phyloP scores from a whole-genome alignment of 306 rosid species.

The Lathyrus sativus region DNA sequence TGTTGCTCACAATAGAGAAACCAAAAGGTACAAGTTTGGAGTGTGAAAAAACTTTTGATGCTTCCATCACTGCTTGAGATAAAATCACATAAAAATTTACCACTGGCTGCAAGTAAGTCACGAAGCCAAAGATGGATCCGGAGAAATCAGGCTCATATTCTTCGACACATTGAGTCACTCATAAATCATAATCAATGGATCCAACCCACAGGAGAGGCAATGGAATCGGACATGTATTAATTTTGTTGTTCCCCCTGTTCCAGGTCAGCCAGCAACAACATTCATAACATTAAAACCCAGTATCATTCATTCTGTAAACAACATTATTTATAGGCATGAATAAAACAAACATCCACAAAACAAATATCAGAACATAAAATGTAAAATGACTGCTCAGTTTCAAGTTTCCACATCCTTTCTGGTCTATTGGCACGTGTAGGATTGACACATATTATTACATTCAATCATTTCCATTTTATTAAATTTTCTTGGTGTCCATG shows the following conservation, averaged over 20 bases:
- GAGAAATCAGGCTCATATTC: conserved; percentile 26
- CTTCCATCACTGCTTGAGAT: conserved; percentile 53
- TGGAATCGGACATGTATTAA: background rate
- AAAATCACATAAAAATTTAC: background rate
- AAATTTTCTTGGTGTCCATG: background rate
- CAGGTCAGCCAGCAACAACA: conserved; percentile 35
- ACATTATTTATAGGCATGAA: background rate
- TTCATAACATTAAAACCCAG: conserved; percentile 24
- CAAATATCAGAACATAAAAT: conserved; percentile 25
- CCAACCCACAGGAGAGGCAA: conserved; percentile 24
- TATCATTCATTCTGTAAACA: conserved; percentile 23
- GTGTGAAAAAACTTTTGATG: conserved; percentile 53
- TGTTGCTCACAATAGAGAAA: conserved; percentile 40
- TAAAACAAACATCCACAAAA: background rate
- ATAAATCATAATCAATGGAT: conserved; percentile 19
- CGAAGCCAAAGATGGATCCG: background rate
- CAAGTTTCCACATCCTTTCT: conserved; percentile 9
- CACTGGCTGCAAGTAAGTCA: background rate
- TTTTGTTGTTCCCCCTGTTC: conserved; percentile 16
- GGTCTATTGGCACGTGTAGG: background rate
- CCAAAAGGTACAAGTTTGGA: conserved; percentile 51
- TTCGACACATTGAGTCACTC: conserved; percentile 24
- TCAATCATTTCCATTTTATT: background rate
- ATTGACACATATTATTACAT: background rate
- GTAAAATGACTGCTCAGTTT: conserved; percentile 10